Conservation (phyloP, 192 early-diverging fungal genomes). For the Coemansia sp. region DNA sequence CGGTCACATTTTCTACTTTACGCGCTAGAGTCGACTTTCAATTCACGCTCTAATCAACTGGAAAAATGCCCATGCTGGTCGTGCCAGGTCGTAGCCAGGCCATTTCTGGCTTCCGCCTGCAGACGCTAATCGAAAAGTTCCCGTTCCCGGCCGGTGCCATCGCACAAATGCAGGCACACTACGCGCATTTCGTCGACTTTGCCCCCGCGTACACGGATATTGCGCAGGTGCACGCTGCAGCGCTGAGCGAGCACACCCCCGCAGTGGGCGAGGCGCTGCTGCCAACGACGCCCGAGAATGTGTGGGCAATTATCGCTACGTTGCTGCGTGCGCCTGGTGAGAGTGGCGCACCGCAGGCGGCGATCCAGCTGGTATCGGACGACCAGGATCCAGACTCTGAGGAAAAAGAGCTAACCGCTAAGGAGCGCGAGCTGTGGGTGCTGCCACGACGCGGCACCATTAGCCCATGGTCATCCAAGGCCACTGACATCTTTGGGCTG, state of each 20-base stretch:
- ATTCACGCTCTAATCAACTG: neutral
- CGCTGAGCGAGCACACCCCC: constrained; percentile 26
- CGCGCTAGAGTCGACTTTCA: no score
- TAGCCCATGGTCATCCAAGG: constrained; percentile 99
- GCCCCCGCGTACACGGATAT: constrained; percentile 26
- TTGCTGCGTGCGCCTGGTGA: constrained; percentile 40
- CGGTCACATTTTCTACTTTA: neutral
- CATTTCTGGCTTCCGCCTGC: constrained; percentile 70
- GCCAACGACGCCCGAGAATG: constrained; percentile 14
- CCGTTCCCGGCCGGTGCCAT: constrained; percentile 55
- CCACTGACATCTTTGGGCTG: constrained; percentile 92
- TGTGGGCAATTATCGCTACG: constrained; percentile 30
- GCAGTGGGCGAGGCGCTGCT: constrained; percentile 2
- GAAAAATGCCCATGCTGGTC: constrained; percentile 68
- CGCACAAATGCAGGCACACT: constrained; percentile 57
- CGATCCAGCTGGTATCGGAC: constrained; percentile 28
- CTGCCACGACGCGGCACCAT: constrained; percentile 94
- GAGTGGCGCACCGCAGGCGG: constrained; percentile 8
- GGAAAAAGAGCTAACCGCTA: neutral
- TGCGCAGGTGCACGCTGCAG: constrained; percentile 49
- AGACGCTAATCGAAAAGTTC: constrained; percentile 57
- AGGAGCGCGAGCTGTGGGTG: constrained; percentile 57
- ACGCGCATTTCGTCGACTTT: constrained; percentile 73
- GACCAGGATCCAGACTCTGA: neutral
- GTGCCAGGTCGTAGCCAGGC: constrained; percentile 76